These are phyloP conservation scores for Penicillium brevicompactum DNA, from an alignment of 2,329 filamentous ascomycete genomes.

Conservation along the genomic window DNA sequence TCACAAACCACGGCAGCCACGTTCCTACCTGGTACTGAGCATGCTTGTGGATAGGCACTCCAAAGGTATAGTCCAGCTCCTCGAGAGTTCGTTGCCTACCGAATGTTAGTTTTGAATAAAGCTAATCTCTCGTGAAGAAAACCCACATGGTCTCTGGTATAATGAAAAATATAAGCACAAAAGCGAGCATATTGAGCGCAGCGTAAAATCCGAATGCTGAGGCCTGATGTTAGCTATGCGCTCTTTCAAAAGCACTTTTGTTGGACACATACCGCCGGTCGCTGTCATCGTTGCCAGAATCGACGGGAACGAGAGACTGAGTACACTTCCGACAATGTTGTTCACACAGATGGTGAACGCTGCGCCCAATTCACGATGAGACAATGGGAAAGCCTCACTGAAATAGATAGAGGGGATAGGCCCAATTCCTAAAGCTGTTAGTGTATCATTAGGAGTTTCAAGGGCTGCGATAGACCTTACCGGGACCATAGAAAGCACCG, in stretches of 20 bases:
- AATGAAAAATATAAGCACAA: slow-evolving; percentile 48
- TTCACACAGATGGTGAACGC: slow-evolving; percentile 54
- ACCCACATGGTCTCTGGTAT: slow-evolving; percentile 42
- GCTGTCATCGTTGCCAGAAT: slow-evolving; percentile 20
- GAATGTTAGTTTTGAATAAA: background rate
- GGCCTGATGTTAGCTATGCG: slow-evolving; percentile 6
- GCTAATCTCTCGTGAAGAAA: too few relatives aligned
- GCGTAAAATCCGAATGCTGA: slow-evolving; percentile 49
- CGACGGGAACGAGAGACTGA: slow-evolving; percentile 46
- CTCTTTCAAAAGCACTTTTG: background rate
- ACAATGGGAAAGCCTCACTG: slow-evolving; percentile 53
- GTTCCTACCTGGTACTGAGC: slow-evolving; percentile 42
- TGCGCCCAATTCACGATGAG: slow-evolving; percentile 53
- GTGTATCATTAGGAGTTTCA: slow-evolving; percentile 7
- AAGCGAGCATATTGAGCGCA: slow-evolving; percentile 50
- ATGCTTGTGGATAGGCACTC: slow-evolving; percentile 45
- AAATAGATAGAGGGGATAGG: slow-evolving; percentile 56
- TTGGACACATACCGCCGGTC: slow-evolving; percentile 7
- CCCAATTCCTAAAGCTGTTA: slow-evolving; percentile 31
- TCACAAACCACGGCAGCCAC: slow-evolving; percentile 51
- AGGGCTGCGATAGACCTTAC: slow-evolving; percentile 25
- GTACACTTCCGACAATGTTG: slow-evolving; percentile 50
- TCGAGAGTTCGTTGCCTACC: slow-evolving; percentile 29
- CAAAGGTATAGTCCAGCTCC: slow-evolving; percentile 51
- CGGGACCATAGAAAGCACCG: slow-evolving; percentile 54